A percentile compares a stretch with the other conserved stretches of the same genome.
phyloP scores from a whole-genome alignment of 306 rosid species.

The Herpetospermum pedunculosum region DNA sequence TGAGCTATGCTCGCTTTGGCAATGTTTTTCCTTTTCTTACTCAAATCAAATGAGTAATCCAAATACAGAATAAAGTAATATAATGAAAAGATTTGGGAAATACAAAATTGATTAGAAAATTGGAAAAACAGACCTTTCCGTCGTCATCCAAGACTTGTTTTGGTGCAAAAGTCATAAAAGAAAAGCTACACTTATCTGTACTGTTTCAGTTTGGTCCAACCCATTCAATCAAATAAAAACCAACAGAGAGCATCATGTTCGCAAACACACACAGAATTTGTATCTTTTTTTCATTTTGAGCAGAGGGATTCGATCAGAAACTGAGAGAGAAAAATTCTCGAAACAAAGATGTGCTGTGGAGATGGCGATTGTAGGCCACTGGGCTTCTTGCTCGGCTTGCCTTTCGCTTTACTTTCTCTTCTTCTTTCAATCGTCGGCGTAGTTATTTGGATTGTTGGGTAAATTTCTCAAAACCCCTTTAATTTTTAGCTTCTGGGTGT shows the following conservation, averaged over 20 bases:
- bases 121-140: neutral
- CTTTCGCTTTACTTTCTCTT: conserved; percentile 66
- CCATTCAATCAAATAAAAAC: neutral
- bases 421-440: conserved; percentile 62
- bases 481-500: conserved; percentile 8
- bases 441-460: conserved; percentile 74
- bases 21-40: neutral
- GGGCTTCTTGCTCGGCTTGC: conserved; percentile 82
- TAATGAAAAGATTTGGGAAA: neutral
- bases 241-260: neutral
- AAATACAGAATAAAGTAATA: neutral
- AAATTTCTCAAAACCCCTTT: neutral
- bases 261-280: neutral
- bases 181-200: neutral
- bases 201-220: neutral
- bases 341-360: conserved; percentile 40
- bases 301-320: neutral
- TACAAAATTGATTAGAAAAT: neutral
- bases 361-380: conserved; percentile 87
- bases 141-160: neutral
- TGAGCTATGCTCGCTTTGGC: no score
- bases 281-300: neutral
- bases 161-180: neutral
- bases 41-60: neutral
- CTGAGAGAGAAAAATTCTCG: neutral